Base-by-base conservation (phyloP, 208 protist species). In the Leishmania turanica region DNA sequence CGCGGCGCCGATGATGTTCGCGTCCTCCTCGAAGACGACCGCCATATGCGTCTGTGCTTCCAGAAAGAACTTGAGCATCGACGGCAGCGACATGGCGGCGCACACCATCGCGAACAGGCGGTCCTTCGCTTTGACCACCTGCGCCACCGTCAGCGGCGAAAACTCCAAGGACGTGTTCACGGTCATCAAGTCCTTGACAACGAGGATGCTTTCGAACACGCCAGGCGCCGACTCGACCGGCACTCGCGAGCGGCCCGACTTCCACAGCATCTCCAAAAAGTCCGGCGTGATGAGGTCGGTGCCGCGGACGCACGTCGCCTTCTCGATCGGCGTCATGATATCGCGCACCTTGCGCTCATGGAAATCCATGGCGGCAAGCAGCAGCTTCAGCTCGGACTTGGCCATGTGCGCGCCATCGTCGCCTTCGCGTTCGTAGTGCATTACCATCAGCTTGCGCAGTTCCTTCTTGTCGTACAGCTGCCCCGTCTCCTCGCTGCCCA, bases 331-430 rank as follows among this genome's bases (percentile, higher is more conserved):
- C 9, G 86, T 94, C 93, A 98, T 98, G 69, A 98, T 94, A 71
- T 98, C 93, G 51, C 80, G 58, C 24, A 96, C 93, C 15, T 81
- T 89, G 54, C 86, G 86, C 84, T 98, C 95, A 34, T 98, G 95
- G 74, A 98, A 98, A 75, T 98, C 95, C 90, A 98, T 94, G 3
- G 95, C 93, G 21, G 92, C 90, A 21, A 98, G 89, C 70, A 98
- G 86, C 40, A 98, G 89, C 21, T 93, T 88, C 81, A 98, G 76
- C 84, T 98, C 95, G 21, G 93, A 89, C 73, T 88, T 92, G 21
- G 86, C 85, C 84, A 98, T 89, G 73, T 82, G 85, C 58, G 81
- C 49, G 58, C 78, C 82, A 42, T 86, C 70, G 54, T 76, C 72
- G 71, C 84, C 88, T 62, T 91, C 81, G 47, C 89, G 90, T 69